Evolutionary conservation across 495 filamentous ascomycete genomes (phyloP).

Genomic region (Trichoderma erinaceum): DNA sequence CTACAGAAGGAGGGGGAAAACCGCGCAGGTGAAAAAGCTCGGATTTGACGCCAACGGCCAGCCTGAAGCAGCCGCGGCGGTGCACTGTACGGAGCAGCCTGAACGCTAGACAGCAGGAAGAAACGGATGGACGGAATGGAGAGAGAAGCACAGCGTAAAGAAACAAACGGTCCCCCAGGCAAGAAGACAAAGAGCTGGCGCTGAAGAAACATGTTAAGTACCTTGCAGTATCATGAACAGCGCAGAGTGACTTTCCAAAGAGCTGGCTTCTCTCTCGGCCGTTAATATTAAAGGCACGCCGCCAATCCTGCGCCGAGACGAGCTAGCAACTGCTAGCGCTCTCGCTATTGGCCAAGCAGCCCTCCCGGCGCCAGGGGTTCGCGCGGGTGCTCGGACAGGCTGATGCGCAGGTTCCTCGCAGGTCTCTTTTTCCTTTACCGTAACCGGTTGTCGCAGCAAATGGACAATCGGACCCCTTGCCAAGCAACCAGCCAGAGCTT

Average conservation of each 20-base stretch:
- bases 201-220: not conserved
- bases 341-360: not conserved
- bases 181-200: not conserved
- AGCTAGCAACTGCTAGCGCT: not conserved
- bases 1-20: not conserved
- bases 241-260: not conserved
- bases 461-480: no score
- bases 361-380: constrained; percentile 9
- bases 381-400: not conserved
- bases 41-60: not conserved
- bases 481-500: no score
- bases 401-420: constrained; percentile 1
- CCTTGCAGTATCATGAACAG: not conserved
- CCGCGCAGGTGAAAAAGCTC: not conserved
- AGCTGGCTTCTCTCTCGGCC: not conserved
- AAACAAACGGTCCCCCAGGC: not conserved
- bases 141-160: not conserved
- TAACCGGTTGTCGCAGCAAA: no score
- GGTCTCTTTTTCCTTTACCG: not conserved
- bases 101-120: not conserved
- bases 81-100: not conserved
- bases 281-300: constrained; percentile 8
- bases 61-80: constrained; percentile 5
- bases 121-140: not conserved
- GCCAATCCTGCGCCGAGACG: not conserved